phyloP scores from a whole-genome alignment of 768 basidiomycete species.

The Coprinellus aureogranulatus region DNA sequence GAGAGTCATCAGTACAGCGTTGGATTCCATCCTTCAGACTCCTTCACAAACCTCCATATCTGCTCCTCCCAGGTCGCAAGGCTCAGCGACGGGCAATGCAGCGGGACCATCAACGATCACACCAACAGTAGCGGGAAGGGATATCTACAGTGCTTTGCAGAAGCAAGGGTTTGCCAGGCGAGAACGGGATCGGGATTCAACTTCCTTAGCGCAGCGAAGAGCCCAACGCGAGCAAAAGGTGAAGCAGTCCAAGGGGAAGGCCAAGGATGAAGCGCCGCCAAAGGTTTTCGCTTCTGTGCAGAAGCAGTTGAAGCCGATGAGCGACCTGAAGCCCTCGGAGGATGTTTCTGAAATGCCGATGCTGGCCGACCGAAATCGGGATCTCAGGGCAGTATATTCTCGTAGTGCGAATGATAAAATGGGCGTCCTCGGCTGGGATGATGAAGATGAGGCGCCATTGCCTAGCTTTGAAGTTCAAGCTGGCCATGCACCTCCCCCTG shows the following conservation, averaged over 20 bases:
- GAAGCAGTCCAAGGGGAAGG: background rate
- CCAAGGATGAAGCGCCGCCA: background rate
- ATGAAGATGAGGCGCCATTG: background rate
- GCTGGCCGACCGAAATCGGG: constrained; percentile 59
- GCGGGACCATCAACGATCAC: constrained; percentile 21
- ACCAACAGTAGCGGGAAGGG: background rate
- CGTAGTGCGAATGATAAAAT: constrained; percentile 35
- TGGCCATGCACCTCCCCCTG: background rate
- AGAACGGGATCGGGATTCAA: constrained; percentile 15
- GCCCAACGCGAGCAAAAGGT: background rate
- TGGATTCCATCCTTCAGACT: constrained; percentile 28
- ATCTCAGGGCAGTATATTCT: constrained; percentile 58
- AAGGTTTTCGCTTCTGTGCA: constrained; percentile 43
- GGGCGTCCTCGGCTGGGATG: background rate
- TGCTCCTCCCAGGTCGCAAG: constrained; percentile 2
- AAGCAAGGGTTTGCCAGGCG: constrained; percentile 21
- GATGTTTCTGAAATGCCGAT: constrained; percentile 44
- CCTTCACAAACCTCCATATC: constrained; percentile 19
- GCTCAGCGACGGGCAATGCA: background rate
- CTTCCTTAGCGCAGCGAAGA: background rate
- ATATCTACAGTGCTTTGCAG: constrained; percentile 17
- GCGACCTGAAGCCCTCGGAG: constrained; percentile 27
- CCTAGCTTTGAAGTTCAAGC: background rate
- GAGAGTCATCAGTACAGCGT: constrained; percentile 61
- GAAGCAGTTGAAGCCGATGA: constrained; percentile 25